phyloP scores from a whole-genome alignment of 352 stramenopile genomes.

The Globisporangium megalacanthum region DNA sequence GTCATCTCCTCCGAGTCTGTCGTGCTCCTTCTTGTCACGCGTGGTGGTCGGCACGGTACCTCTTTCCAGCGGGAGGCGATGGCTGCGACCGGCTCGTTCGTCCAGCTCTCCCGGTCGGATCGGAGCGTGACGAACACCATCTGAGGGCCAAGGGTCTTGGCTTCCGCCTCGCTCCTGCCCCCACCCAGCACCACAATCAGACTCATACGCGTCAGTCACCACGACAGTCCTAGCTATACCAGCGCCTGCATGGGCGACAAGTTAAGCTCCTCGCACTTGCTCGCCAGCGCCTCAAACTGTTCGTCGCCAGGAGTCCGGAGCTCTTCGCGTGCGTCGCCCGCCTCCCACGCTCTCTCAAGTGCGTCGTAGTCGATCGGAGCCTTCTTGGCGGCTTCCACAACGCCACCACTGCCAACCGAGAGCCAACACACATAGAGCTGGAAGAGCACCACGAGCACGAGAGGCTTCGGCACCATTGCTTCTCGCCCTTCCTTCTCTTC shows the following conservation, averaged over 20 bases:
- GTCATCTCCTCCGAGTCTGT: constrained; percentile 1
- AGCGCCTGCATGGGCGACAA: no score
- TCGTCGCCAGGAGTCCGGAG: constrained; percentile 42
- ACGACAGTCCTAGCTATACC: no score
- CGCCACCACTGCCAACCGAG: background rate
- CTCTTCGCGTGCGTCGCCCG: constrained; percentile 39
- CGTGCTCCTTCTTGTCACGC: background rate
- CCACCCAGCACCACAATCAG: no score
- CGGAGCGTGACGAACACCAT: constrained; percentile 76
- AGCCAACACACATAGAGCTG: background rate
- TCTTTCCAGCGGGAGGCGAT: constrained; percentile 74
- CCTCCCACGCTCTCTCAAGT: constrained; percentile 61
- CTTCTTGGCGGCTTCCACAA: background rate
- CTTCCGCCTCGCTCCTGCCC: constrained; percentile 28
- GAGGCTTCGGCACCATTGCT: no score
- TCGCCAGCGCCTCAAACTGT: constrained; percentile 37
- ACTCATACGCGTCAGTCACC: no score
- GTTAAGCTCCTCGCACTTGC: constrained; percentile 20
- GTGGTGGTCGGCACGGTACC: constrained; percentile 17
- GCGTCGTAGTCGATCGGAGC: constrained; percentile 53
- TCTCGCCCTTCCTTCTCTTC: no score
- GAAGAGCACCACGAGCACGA: constrained; percentile 3
- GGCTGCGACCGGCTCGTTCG: constrained; percentile 25
- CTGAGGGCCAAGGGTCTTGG: constrained; percentile 54
- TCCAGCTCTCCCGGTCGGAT: background rate